phyloP scores from a whole-genome alignment of 2,329 filamentous ascomycete genomes.

The Fusarium dimerum region DNA sequence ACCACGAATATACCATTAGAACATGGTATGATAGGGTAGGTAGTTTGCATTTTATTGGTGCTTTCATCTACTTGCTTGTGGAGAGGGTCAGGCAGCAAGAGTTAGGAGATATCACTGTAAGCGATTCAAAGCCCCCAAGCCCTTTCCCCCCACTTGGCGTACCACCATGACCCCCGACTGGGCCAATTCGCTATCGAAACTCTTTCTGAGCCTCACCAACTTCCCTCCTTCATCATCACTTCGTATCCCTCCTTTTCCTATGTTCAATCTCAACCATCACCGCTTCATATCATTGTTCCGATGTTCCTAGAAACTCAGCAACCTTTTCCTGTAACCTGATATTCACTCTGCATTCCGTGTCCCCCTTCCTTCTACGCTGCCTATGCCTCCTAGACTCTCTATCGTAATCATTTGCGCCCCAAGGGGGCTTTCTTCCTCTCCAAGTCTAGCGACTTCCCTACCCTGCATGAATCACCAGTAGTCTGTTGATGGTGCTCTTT shows the following conservation, averaged over 20 bases:
- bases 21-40: too few relatives aligned
- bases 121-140: too few relatives aligned
- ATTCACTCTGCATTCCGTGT: not conserved
- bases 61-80: too few relatives aligned
- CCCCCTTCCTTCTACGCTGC: not conserved
- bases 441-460: not conserved
- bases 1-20: too few relatives aligned
- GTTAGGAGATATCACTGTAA: not conserved
- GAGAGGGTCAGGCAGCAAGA: not conserved
- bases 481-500: not conserved
- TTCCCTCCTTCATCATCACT: slow-evolving; percentile 24
- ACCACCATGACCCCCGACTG: not conserved
- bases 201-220: slow-evolving; percentile 14
- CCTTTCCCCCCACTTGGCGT: slow-evolving; percentile 13
- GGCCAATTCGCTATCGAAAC: slow-evolving; percentile 13
- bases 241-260: not conserved
- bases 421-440: not conserved
- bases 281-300: not conserved
- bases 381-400: not conserved
- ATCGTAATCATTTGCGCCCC: not conserved
- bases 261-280: not conserved
- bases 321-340: not conserved
- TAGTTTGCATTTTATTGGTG: too few relatives aligned
- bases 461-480: not conserved
- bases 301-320: not conserved